Base-by-base conservation (phyloP, 164 flowering plant species). In the Pachysandra terminalis region DNA sequence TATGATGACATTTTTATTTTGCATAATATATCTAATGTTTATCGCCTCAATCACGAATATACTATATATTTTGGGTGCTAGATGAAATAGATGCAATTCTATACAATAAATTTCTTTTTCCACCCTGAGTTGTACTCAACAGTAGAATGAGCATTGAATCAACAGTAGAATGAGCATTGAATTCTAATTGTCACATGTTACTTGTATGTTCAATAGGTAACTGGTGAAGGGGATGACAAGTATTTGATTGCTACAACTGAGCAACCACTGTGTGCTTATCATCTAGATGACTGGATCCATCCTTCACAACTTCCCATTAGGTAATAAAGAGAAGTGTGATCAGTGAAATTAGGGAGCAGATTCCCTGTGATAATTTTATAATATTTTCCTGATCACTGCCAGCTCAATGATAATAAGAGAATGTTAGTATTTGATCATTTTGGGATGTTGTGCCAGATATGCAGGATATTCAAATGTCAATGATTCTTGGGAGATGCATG, bases 211-310 rank as follows among this genome's bases (percentile, higher is more conserved):
- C 24, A 12, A 67, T 73, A 94, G 98, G 98, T 95, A 19, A 90
- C 88, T 51, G 97, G 97, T 61, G 98, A 95, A 61, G 98, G 98
- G 75, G 98, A 92, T 74, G 97, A 92, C 78, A 95, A 95, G 72
- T 90, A 90, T 82, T 80, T 94, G 70, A 94, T 94, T 77, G 96
- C 98, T 54, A 91, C 97, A 54, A 91, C 98, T 72, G 97, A 94
- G 75, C 98, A 94, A 73, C 98, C 97, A 40, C 85, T 94, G 13
- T 94, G 98, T 85, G 90, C 97, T 9, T 94, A 86, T 82, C 98
- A 94, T 73, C 21, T 87, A 10, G 96, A 88, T 70, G 98, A 94
- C 58, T 94, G 97, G 98, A 86, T 94, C 68, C 97, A 94, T 78
- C 98, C 98, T 61, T 70, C 93, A 15, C 80, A 89, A 70, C 81